Percentiles rank a stretch among this genome's conserved stretches.
These are phyloP conservation scores for Apiotrichum siamense DNA, from an alignment of 1,284 basidiomycete genomes.

Conservation along the genomic window DNA sequence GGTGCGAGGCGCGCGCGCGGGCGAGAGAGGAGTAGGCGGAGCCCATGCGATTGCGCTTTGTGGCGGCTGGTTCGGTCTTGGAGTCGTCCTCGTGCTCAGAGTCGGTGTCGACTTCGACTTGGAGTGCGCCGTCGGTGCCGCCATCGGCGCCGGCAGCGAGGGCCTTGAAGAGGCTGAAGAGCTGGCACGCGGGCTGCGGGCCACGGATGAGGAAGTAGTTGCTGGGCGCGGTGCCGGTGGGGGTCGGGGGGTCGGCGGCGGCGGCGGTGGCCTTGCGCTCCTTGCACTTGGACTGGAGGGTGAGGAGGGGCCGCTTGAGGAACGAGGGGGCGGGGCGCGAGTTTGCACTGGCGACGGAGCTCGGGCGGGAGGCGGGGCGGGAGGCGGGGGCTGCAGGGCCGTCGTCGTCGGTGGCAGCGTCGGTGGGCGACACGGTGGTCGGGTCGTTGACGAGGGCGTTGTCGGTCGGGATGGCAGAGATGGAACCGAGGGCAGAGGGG, in stretches of 20 bases:
- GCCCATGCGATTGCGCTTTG: not conserved
- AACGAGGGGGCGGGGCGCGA: not conserved
- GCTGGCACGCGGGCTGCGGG: conserved; percentile 20
- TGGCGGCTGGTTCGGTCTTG: not conserved
- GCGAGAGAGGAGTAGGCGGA: not conserved
- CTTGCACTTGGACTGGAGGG: not conserved
- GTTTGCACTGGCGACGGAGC: too few relatives aligned
- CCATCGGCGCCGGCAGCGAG: conserved; percentile 20
- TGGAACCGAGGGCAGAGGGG: not conserved
- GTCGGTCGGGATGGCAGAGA: not conserved
- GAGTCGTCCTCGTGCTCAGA: not conserved
- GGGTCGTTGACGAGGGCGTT: not conserved
- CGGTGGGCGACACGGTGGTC: not conserved
- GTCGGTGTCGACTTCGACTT: conserved; percentile 19
- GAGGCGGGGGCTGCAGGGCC: too few relatives aligned
- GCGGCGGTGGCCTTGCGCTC: not conserved
- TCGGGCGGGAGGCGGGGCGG: too few relatives aligned
- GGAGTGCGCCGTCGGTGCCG: not conserved
- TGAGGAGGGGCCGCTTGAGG: not conserved
- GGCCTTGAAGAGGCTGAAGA: conserved; percentile 39
- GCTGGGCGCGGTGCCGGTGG: not conserved
- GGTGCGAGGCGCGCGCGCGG: too few relatives aligned
- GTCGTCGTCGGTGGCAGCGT: too few relatives aligned
- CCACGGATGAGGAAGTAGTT: not conserved
- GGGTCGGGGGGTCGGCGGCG: not conserved